These are phyloP conservation scores for Exophiala bonariae DNA, from an alignment of 2,329 filamentous ascomycete species.

Conservation along the genomic window DNA sequence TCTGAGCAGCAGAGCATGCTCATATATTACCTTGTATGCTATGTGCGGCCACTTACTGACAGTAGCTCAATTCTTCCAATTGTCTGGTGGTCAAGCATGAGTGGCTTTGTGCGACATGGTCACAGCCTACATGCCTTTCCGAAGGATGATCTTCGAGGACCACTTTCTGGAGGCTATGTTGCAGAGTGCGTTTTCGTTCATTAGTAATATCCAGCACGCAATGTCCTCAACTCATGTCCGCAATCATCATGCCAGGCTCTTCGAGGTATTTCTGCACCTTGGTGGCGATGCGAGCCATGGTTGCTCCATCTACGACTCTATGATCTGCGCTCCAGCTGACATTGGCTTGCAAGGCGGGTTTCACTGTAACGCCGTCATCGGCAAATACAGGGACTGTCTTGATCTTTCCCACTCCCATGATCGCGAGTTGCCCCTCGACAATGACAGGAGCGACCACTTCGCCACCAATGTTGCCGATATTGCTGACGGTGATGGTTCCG, in stretches of 20 bases:
- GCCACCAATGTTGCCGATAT: slow-evolving; percentile 93
- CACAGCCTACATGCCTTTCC: too few species aligned
- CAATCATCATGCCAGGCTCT: slow-evolving; percentile 81
- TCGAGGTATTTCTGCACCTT: slow-evolving; percentile 77
- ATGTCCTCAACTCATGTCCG: slow-evolving; percentile 72
- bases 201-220: too few species aligned
- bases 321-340: slow-evolving; percentile 98
- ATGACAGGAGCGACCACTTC: slow-evolving; percentile 90
- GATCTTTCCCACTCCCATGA: slow-evolving; percentile 82
- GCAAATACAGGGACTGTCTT: slow-evolving; percentile 78
- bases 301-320: slow-evolving; percentile 89
- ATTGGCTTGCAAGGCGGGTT: slow-evolving; percentile 78
- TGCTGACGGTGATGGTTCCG: slow-evolving; percentile 92
- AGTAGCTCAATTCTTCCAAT: too few species aligned
- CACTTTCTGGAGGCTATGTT: too few species aligned
- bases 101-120: too few species aligned
- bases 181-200: too few species aligned
- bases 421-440: slow-evolving; percentile 86
- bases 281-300: slow-evolving; percentile 87
- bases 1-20: too few species aligned
- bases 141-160: too few species aligned
- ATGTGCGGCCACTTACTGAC: too few species aligned
- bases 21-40: too few species aligned
- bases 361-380: slow-evolving; percentile 54
- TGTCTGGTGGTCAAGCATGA: too few species aligned